Evolutionary conservation across 768 basidiomycete genomes (phyloP).

Genomic region (Scleroderma citrinum): DNA sequence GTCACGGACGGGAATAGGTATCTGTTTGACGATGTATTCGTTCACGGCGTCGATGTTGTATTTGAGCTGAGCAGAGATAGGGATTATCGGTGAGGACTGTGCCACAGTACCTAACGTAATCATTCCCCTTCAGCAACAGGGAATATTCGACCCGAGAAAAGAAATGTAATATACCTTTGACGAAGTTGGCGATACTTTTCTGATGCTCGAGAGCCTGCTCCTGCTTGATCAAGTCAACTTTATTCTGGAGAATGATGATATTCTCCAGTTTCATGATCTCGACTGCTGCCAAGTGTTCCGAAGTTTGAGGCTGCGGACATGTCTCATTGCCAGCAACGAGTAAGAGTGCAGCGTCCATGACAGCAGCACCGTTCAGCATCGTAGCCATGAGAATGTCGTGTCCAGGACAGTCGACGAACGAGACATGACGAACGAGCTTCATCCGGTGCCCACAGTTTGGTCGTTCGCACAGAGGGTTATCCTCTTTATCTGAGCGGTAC

Average conservation of each 20-base stretch:
- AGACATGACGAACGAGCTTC: slow-evolving; percentile 93
- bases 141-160: neutral
- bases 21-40: slow-evolving; percentile 95
- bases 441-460: slow-evolving; percentile 87
- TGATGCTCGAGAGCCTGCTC: slow-evolving; percentile 91
- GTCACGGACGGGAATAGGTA: slow-evolving; percentile 91
- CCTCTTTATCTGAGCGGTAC: slow-evolving; percentile 91
- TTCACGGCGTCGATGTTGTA: slow-evolving; percentile 99
- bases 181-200: slow-evolving; percentile 92
- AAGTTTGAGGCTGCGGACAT: slow-evolving; percentile 98
- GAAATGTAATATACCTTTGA: slow-evolving; percentile 62
- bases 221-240: slow-evolving; percentile 97
- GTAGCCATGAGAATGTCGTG: slow-evolving; percentile 99
- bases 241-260: slow-evolving; percentile 97
- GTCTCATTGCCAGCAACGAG: slow-evolving; percentile 98
- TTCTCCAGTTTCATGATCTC: slow-evolving; percentile 99
- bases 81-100: slow-evolving; percentile 94
- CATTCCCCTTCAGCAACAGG: neutral
- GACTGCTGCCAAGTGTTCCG: slow-evolving; percentile 96
- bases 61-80: slow-evolving; percentile 96
- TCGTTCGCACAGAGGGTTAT: slow-evolving; percentile 87
- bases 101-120: slow-evolving; percentile 81
- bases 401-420: slow-evolving; percentile 96
- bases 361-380: slow-evolving; percentile 99
- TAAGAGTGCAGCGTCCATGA: slow-evolving; percentile 97